phyloP scores from a whole-genome alignment of 768 basidiomycete species.

The Pleurotus tuber-regium region DNA sequence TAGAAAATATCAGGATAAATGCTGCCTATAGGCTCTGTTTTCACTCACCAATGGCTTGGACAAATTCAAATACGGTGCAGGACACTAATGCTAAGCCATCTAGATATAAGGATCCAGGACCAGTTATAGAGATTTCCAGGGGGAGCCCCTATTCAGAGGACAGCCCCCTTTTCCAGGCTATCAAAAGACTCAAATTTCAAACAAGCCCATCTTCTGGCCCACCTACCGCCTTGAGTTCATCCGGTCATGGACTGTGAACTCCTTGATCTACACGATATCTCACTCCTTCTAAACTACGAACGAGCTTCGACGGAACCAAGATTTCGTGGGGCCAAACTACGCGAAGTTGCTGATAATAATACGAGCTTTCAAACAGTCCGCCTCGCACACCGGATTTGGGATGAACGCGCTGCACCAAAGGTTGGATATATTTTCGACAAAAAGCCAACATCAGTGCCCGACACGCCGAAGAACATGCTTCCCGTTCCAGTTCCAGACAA shows the following conservation, averaged over 20 bases:
- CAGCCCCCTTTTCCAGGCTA: no score
- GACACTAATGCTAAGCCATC: no score
- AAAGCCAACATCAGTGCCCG: constrained; percentile 2
- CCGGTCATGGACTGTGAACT: neutral
- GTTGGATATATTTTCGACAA: constrained; percentile 16
- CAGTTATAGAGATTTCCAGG: no score
- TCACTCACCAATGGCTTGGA: no score
- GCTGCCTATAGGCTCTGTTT: no score
- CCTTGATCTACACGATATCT: constrained; percentile 16
- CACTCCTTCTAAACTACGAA: constrained; percentile 17
- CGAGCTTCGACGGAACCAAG: constrained; percentile 17
- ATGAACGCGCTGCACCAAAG: constrained; percentile 2
- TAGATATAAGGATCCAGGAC: no score
- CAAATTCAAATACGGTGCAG: no score
- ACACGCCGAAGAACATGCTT: constrained; percentile 19
- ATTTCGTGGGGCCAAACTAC: constrained; percentile 17
- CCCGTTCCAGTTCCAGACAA: constrained; percentile 1
- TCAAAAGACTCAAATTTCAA: no score
- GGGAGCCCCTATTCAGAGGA: no score
- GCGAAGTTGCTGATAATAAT: constrained; percentile 12
- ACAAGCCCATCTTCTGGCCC: no score
- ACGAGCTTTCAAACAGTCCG: constrained; percentile 6
- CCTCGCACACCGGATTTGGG: neutral
- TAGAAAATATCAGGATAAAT: no score
- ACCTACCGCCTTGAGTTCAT: no score